These are phyloP conservation scores for Eucalyptus viminalis DNA, from an alignment of 345 rosid species.

Conservation along the genomic window DNA sequence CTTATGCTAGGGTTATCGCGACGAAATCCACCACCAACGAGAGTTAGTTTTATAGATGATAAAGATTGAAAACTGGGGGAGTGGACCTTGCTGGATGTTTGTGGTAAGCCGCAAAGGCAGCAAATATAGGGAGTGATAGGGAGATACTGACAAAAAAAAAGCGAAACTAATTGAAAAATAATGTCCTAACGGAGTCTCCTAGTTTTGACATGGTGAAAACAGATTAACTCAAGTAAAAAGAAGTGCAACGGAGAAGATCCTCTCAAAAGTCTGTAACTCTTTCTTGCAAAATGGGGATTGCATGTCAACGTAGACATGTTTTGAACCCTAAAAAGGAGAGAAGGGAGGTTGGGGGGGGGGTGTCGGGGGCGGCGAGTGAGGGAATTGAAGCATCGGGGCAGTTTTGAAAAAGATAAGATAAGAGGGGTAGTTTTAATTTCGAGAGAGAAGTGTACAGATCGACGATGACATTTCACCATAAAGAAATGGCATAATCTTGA, in stretches of 20 bases:
- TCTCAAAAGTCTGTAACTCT: background rate
- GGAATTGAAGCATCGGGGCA: background rate
- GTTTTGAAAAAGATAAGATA: background rate
- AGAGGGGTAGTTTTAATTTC: background rate
- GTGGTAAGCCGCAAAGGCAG: background rate
- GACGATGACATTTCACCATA: background rate
- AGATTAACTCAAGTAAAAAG: background rate
- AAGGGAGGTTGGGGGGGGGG: too few relatives aligned
- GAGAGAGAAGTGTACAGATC: background rate
- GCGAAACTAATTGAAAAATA: background rate
- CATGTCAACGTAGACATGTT: background rate
- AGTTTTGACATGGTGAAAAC: background rate
- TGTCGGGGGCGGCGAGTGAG: too few relatives aligned
- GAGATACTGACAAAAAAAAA: background rate
- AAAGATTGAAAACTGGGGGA: background rate
- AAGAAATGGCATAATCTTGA: too few relatives aligned
- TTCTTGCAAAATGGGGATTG: background rate
- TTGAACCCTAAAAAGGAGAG: background rate
- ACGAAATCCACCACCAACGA: background rate
- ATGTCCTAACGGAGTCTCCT: background rate
- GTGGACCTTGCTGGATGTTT: background rate
- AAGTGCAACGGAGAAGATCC: background rate
- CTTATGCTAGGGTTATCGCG: background rate
- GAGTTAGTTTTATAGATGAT: background rate
- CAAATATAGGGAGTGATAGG: background rate